Evolutionary conservation across 2,329 filamentous ascomycete species (phyloP), one percentile per base, ranked within the genome.

Genomic region (Apiospora pterosperma): DNA sequence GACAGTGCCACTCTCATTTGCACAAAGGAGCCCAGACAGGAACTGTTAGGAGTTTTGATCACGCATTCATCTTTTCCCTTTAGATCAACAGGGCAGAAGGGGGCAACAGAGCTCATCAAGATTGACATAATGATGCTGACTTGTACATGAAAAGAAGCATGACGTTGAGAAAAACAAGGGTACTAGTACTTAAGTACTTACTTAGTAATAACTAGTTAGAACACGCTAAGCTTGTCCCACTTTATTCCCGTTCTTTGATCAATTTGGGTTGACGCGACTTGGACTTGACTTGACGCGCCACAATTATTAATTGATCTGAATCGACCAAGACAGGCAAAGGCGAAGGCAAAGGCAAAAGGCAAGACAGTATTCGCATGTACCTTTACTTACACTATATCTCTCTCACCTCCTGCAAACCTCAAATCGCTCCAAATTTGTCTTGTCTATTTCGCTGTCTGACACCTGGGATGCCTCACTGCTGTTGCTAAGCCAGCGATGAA

Each of bases 401-500:
- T 31, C 31, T 14, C 23, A 52, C 31, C 25, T 19, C 44, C 44
- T 52, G 16, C 44, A 14, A n/a, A 19, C 44, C 44, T n/a, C 44
- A 19, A 31, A 6, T 31, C 7, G 25, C 44, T 31, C 44, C 44
- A 25, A 28, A 28, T 52, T 28, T 19, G 44, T 19, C 44, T 10
- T 10, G 25, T 52, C 11, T 52, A 31, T 31, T 55, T 55, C 25
- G 28, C 19, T 55, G 25, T n/a, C 6, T 3, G 7, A 34, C n/a
- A 34, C 48, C 28, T 55, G 48, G 48, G 66, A 69, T 70, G 68
- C 63, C 31, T 67, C 64, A 62, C 58, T 67, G 61, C 36, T 58
- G 21, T 64, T 6, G 62, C 31, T 23, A 52, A 21, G 36, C 28
- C 19, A 65, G 48, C 63, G 63, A 74, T 74, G 71, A 67, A 71